phyloP scores from a whole-genome alignment of 768 basidiomycete genomes.

The Russula sp. region DNA sequence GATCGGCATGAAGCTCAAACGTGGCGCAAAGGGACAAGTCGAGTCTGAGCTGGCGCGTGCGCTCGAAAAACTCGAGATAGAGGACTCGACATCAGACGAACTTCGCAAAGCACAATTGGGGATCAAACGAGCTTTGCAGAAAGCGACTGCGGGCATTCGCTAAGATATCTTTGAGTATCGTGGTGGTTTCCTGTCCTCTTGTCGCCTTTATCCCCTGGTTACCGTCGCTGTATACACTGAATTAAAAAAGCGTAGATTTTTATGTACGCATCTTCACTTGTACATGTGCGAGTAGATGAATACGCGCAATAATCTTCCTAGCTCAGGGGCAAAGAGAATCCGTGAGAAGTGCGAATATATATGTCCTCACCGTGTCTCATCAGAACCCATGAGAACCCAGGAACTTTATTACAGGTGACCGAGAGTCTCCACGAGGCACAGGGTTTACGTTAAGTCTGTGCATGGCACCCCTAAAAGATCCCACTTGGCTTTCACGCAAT shows the following conservation, averaged over 20 bases:
- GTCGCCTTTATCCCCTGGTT: conserved; percentile 30
- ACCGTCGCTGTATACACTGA: conserved; percentile 23
- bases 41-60: conserved; percentile 98
- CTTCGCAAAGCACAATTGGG: conserved; percentile 92
- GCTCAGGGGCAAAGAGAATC: neutral
- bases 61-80: conserved; percentile 97
- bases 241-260: conserved; percentile 16
- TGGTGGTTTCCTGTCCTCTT: conserved; percentile 5
- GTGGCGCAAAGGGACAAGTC: conserved; percentile 90
- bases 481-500: neutral
- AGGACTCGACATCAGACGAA: conserved; percentile 90
- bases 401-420: conserved; percentile 13
- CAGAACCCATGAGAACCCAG: conserved; percentile 4
- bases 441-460: conserved; percentile 6
- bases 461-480: neutral
- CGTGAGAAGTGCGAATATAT: neutral
- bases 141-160: conserved; percentile 90
- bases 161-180: conserved; percentile 39
- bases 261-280: neutral
- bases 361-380: neutral
- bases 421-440: neutral
- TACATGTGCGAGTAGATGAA: neutral
- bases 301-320: neutral
- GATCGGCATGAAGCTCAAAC: conserved; percentile 98
- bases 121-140: conserved; percentile 97